phyloP scores from a whole-genome alignment of 1,139 yeast species.

The Candida sp. region DNA sequence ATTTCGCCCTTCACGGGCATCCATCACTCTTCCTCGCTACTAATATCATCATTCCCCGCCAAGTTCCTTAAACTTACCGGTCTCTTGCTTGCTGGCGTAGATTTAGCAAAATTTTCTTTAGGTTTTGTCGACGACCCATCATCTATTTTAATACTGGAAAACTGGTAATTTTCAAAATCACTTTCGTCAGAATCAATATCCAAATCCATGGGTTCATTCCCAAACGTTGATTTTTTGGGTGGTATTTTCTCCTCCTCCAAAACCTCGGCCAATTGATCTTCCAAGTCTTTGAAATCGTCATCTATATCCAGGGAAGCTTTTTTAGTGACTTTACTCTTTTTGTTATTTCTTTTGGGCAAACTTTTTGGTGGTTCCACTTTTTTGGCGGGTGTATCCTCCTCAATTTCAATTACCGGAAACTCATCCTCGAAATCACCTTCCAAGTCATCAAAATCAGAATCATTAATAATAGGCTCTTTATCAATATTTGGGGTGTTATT shows the following conservation, averaged over 20 bases:
- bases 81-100: constrained; percentile 12
- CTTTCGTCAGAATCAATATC: constrained; percentile 21
- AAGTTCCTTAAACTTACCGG: constrained; percentile 42
- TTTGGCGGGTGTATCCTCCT: not conserved
- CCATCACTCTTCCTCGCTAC: constrained; percentile 37
- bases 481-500: constrained; percentile 14
- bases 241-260: constrained; percentile 21
- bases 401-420: constrained; percentile 7
- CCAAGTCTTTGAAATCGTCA: constrained; percentile 45
- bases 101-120: constrained; percentile 1
- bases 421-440: constrained; percentile 21
- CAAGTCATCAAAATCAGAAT: constrained; percentile 35
- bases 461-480: constrained; percentile 26
- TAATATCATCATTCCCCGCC: constrained; percentile 31
- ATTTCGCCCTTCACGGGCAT: no score
- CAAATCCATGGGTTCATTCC: constrained; percentile 7
- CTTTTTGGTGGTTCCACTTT: not conserved
- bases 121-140: constrained; percentile 11
- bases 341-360: not conserved
- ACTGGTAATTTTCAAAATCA: constrained; percentile 23
- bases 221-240: constrained; percentile 1
- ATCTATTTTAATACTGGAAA: constrained; percentile 20
- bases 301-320: constrained; percentile 21
- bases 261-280: constrained; percentile 43
- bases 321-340: constrained; percentile 1